Conservation (phyloP, 2,329 filamentous ascomycete genomes). For the Colletotrichum theobromicola region DNA sequence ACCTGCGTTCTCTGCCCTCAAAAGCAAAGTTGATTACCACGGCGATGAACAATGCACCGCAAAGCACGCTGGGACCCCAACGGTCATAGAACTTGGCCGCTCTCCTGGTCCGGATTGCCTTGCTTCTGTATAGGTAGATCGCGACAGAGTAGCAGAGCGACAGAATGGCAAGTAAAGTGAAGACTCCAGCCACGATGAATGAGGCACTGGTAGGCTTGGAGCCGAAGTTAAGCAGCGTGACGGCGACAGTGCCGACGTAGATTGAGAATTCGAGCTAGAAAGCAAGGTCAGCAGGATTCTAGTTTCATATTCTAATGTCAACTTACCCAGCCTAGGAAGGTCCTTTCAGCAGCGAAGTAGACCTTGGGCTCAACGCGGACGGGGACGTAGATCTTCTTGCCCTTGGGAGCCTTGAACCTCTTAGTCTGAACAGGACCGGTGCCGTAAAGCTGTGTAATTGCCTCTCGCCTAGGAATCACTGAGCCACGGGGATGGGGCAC, state of each 20-base stretch:
- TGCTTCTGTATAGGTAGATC: conserved; percentile 87
- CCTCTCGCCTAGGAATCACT: conserved; percentile 62
- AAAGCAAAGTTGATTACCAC: conserved; percentile 82
- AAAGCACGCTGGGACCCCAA: conserved; percentile 82
- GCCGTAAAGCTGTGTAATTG: conserved; percentile 59
- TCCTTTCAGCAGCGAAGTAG: conserved; percentile 94
- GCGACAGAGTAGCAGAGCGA: conserved; percentile 83
- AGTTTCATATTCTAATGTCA: background rate
- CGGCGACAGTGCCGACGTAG: conserved; percentile 87
- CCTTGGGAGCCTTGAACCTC: conserved; percentile 75
- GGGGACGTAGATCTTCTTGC: conserved; percentile 94
- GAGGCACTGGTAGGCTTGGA: conserved; percentile 59
- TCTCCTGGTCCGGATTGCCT: conserved; percentile 80
- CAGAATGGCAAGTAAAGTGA: conserved; percentile 80
- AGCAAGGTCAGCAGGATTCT: conserved; percentile 24
- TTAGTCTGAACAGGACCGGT: conserved; percentile 59
- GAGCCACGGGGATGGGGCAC: conserved; percentile 61
- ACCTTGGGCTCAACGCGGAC: conserved; percentile 97
- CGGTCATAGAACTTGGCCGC: conserved; percentile 93
- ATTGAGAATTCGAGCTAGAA: conserved; percentile 90
- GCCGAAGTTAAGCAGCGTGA: conserved; percentile 84
- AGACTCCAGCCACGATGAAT: conserved; percentile 75
- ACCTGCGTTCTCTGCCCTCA: conserved; percentile 66
- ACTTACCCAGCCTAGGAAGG: conserved; percentile 90
- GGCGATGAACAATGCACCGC: conserved; percentile 73